Base-by-base conservation (phyloP, 305 asterid genomes). In the Lippia alba region DNA sequence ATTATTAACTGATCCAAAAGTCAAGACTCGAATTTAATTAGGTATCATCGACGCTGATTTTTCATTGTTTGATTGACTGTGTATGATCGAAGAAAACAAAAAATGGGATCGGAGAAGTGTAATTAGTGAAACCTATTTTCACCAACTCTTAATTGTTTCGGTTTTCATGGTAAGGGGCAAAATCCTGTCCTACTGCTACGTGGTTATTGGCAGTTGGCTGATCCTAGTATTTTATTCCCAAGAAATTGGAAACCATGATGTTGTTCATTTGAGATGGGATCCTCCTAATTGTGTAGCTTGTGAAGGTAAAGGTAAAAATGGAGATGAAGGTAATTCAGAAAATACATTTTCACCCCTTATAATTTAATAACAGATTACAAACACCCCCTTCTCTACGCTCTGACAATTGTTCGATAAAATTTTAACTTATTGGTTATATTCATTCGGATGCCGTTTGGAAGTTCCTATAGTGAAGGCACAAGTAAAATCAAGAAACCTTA, bases 381-480 rank as follows among this genome's bases (percentile, higher is more conserved):
- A 24, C 30, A 24, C 30, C 30, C 30, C 30, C 30, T 24, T 24
- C 30, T 1, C 30, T 24, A 24, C 2, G 30, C 30, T 46, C 16
- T 12, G 4, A 24, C 30, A 24, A 24, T 24, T 24, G 30, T 24
- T 24, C 30, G 30, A 24, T 24, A 24, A 24, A 24, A 24, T 24
- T 24, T 24, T 24, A 24, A 24, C 30, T 24, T 24, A 24, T 24
- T 24, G 30, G 30, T 24, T 24, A 3, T 24, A 24, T 24, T 24
- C 30, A 24, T 24, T 24, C 30, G 3, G 30, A 3, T 24, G 30
- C 30, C 3, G 30, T 24, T 24, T 24, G 30, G 3, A 24, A 24
- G 9, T 74, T 84, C 92, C 88, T 89, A 24, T 24, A 14, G 56
- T 44, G 20, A 20, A 6, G 8, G 46, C 12, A 34, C 19, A 44